Percentiles rank a stretch among this genome's conserved stretches.
These are phyloP conservation scores for Pleurotus platypus DNA, from an alignment of 768 basidiomycete species.

Conservation along the genomic window DNA sequence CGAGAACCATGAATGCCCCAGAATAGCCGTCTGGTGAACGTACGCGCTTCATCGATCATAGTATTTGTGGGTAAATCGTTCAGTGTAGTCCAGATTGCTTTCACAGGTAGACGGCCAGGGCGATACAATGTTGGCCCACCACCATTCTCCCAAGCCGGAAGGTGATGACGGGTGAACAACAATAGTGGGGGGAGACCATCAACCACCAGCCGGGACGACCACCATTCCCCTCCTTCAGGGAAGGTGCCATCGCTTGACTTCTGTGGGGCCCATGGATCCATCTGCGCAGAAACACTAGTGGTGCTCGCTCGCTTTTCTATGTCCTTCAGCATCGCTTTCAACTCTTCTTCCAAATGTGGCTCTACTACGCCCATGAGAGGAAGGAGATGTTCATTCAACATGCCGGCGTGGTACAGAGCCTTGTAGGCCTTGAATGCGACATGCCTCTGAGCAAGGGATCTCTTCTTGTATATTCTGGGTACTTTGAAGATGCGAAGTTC, in stretches of 20 bases:
- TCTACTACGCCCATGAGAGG: slow-evolving; percentile 58
- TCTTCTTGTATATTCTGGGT: slow-evolving; percentile 43
- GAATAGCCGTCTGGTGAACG: slow-evolving; percentile 59
- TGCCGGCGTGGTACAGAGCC: slow-evolving; percentile 49
- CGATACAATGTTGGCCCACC: slow-evolving; percentile 48
- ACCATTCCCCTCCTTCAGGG: slow-evolving; percentile 39
- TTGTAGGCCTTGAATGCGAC: slow-evolving; percentile 71
- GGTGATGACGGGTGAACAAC: slow-evolving; percentile 42
- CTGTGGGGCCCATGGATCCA: slow-evolving; percentile 58
- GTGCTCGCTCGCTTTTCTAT: slow-evolving; percentile 62
- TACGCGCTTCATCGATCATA: slow-evolving; percentile 34
- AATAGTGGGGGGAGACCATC: slow-evolving; percentile 44
- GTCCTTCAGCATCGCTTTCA: slow-evolving; percentile 55
- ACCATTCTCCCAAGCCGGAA: slow-evolving; percentile 29
- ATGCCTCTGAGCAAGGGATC: slow-evolving; percentile 63
- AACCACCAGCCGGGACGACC: slow-evolving; percentile 44
- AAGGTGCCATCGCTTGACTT: slow-evolving; percentile 10
- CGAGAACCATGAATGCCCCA: slow-evolving; percentile 55
- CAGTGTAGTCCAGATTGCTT: slow-evolving; percentile 18
- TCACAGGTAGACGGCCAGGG: slow-evolving; percentile 28
- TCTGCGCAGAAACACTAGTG: slow-evolving; percentile 50
- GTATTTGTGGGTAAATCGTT: background rate
- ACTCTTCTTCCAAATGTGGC: slow-evolving; percentile 56
- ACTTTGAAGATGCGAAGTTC: slow-evolving; percentile 51
- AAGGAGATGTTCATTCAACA: slow-evolving; percentile 69